Conservation (phyloP, 2,329 filamentous ascomycete genomes). For the Diatrype stigma region DNA sequence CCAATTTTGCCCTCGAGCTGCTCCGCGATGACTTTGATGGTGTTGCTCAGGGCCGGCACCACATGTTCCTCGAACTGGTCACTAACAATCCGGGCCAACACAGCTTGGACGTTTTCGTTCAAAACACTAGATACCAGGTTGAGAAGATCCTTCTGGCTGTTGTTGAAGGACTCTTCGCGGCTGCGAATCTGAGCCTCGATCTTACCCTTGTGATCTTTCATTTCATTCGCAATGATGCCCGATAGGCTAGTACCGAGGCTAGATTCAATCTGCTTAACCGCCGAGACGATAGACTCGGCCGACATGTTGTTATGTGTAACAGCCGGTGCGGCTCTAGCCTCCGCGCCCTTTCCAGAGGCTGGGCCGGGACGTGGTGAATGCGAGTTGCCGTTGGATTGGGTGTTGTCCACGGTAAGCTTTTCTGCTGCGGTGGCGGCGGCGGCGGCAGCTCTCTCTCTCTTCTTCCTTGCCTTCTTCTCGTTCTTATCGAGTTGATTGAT, state of each 20-base stretch:
- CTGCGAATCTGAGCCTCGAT: slow-evolving; percentile 60
- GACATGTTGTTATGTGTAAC: slow-evolving; percentile 21
- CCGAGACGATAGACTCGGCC: slow-evolving; percentile 45
- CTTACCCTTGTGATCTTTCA: slow-evolving; percentile 59
- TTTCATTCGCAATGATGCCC: slow-evolving; percentile 40
- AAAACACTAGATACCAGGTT: slow-evolving; percentile 57
- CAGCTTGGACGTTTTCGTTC: slow-evolving; percentile 63
- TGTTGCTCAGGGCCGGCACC: slow-evolving; percentile 67
- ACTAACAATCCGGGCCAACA: slow-evolving; percentile 71
- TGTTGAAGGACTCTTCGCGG: slow-evolving; percentile 48
- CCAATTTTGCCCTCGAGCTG: slow-evolving; percentile 67
- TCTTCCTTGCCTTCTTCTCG: slow-evolving; percentile 29
- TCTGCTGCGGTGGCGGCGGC: slow-evolving; percentile 44
- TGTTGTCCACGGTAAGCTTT: slow-evolving; percentile 29
- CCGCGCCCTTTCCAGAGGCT: slow-evolving; percentile 28
- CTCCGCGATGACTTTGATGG: slow-evolving; percentile 66
- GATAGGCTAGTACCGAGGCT: slow-evolving; percentile 46
- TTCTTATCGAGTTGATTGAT: slow-evolving; percentile 26
- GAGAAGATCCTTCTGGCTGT: slow-evolving; percentile 50
- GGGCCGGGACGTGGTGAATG: slow-evolving; percentile 30
- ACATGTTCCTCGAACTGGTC: slow-evolving; percentile 72
- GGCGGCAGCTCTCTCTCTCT: slow-evolving; percentile 52
- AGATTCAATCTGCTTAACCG: slow-evolving; percentile 51
- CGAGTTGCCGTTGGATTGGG: slow-evolving; percentile 36
- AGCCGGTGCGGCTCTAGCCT: slow-evolving; percentile 21